Evolutionary conservation across 2,329 filamentous ascomycete genomes (phyloP).

Genomic region (Claviceps sp.): DNA sequence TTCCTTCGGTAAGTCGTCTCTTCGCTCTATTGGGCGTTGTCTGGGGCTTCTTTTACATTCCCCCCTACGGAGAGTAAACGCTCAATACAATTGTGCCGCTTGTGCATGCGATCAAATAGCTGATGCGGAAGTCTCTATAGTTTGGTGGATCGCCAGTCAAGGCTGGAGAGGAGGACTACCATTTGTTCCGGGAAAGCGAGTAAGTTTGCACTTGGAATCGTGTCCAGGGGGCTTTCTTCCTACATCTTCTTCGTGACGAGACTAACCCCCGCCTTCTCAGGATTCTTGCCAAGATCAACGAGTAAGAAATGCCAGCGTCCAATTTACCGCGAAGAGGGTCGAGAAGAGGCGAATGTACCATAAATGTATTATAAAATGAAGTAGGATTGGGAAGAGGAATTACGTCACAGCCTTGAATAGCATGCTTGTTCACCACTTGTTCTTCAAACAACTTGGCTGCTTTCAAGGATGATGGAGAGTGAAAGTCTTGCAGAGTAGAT

Average conservation of each 20-base stretch:
- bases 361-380: conserved; percentile 20
- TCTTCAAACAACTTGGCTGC: not conserved
- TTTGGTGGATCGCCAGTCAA: conserved; percentile 92
- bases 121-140: conserved; percentile 26
- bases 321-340: not conserved
- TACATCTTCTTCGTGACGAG: not conserved
- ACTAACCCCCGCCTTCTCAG: conserved; percentile 29
- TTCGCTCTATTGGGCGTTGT: not conserved
- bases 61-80: not conserved
- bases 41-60: not conserved
- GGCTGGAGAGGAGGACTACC: conserved; percentile 93
- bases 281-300: conserved; percentile 97
- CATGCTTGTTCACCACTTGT: not conserved
- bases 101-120: not conserved
- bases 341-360: conserved; percentile 17
- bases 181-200: conserved; percentile 95
- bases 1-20: conserved; percentile 61
- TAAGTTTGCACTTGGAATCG: conserved; percentile 39
- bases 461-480: conserved; percentile 5
- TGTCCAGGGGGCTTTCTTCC: not conserved
- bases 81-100: no score
- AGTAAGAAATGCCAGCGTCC: conserved; percentile 39
- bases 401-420: not conserved
- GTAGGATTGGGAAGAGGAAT: conserved; percentile 1
- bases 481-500: conserved; percentile 12